Evolutionary conservation across 108 stramenopile genomes (phyloP), one percentile per base, ranked within the genome.

Genomic region (Fragilaria radians): DNA sequence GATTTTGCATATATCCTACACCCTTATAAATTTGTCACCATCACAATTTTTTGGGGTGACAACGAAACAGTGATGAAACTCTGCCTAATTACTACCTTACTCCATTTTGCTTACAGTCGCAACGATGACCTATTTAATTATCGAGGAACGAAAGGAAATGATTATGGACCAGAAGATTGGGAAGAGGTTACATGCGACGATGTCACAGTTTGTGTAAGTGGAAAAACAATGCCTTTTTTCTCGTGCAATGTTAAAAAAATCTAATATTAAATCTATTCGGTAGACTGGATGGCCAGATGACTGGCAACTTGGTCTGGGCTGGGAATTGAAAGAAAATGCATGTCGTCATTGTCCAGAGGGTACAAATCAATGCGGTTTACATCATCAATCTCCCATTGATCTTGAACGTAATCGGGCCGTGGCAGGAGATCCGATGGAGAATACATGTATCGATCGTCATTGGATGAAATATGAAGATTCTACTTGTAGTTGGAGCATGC

Each of bases 401-500:
- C 31, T 71, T 28, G 22, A 65, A 27, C 60, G 68, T 32, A 46
- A 66, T 9, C 48, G 56, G 9, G 69, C 58, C 7, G 26, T 64
- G 22, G 52, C 29, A 5, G 63, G 54, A 1, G 46, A 42, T 48
- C 32, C 21, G 32, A 45, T 27, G 28, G 48, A 61, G n/a, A 50
- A 61, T 29, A 22, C 5, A 33, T 66, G 55, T 32, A 29, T 50
- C 49, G 46, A 66, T 46, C 19, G 26, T 28, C 78, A 79, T 33
- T 79, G 72, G 72, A 79, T 79, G 78, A 65, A 73, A 57, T 74
- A 66, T 51, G 61, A 67, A 48, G 73, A 71, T 26, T 53, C 55
- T 14, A 28, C 48, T 9, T 79, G 78, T 28, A 42, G 30, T 22
- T 53, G 67, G 48, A 57, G 73, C 7, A 69, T 73, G 27, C 30